phyloP scores from a whole-genome alignment of 176 grass and related monocot genomes.

The Coix lacrymajobi region DNA sequence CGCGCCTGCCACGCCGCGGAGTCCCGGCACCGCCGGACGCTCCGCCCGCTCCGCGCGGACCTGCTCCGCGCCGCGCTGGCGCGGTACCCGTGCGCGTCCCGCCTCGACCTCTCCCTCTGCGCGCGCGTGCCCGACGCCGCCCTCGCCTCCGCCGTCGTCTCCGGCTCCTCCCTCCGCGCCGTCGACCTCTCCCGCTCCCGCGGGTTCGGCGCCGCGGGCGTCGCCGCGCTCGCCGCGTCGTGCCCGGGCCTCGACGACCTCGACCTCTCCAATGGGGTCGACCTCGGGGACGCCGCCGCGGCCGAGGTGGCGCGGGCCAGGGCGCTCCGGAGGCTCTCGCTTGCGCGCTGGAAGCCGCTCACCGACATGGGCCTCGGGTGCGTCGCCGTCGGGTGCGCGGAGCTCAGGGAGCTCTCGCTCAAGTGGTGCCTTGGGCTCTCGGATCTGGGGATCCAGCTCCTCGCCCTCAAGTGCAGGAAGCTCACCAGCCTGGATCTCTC shows the following conservation, averaged over 20 bases:
- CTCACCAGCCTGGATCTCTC: constrained; percentile 66
- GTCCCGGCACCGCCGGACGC: constrained; percentile 53
- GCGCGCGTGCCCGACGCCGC: constrained; percentile 42
- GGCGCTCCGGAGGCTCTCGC: constrained; percentile 28
- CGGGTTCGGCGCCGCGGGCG: constrained; percentile 43
- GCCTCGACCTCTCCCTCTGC: constrained; percentile 76
- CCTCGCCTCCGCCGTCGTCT: constrained; percentile 12
- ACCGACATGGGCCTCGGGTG: constrained; percentile 81
- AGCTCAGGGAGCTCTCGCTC: constrained; percentile 62
- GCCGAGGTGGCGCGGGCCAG: constrained; percentile 43
- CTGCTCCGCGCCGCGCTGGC: constrained; percentile 43
- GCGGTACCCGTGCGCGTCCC: constrained; percentile 34
- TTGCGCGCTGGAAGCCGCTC: constrained; percentile 60
- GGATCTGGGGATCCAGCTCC: constrained; percentile 59
- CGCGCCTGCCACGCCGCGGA: constrained; percentile 66
- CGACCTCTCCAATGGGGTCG: constrained; percentile 66
- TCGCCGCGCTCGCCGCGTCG: constrained; percentile 38
- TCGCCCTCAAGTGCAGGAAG: constrained; percentile 70
- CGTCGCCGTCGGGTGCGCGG: constrained; percentile 64
- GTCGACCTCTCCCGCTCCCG: constrained; percentile 67
- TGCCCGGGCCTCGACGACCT: constrained; percentile 51
- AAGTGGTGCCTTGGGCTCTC: constrained; percentile 74
- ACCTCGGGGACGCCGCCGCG: constrained; percentile 45
- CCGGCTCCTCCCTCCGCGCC: constrained; percentile 8
- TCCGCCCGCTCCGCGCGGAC: constrained; percentile 66